These are phyloP conservation scores for Septoria petroselini DNA, from an alignment of 2,329 filamentous ascomycete species.

Conservation along the genomic window DNA sequence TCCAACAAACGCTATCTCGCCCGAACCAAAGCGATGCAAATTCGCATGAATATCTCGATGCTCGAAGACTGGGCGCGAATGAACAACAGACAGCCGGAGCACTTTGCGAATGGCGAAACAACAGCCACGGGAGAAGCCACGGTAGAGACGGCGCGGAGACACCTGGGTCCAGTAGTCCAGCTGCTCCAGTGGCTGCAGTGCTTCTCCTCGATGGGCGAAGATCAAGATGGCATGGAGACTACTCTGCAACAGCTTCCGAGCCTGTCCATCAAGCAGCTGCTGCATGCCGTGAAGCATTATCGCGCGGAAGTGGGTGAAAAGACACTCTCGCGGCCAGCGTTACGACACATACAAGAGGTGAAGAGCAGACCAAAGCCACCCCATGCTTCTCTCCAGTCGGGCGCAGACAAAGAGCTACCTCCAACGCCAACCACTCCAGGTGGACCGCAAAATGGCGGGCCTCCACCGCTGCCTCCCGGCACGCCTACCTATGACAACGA, in stretches of 20 bases:
- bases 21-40: conserved; percentile 98
- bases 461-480: conserved; percentile 26
- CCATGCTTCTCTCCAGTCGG: conserved; percentile 15
- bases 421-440: conserved; percentile 20
- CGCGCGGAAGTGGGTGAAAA: conserved; percentile 94
- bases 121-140: conserved; percentile 81
- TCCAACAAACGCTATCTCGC: conserved; percentile 91
- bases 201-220: conserved; percentile 89
- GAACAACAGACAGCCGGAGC: conserved; percentile 92
- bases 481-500: conserved; percentile 53
- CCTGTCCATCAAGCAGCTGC: conserved; percentile 80
- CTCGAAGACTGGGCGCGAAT: conserved; percentile 92
- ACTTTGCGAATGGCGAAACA: conserved; percentile 90
- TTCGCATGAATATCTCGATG: conserved; percentile 95
- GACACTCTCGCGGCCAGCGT: conserved; percentile 78
- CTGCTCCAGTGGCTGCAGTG: conserved; percentile 96
- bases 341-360: conserved; percentile 78
- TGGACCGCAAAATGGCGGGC: conserved; percentile 23
- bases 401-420: conserved; percentile 13
- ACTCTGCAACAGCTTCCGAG: conserved; percentile 86
- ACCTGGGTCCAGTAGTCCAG: conserved; percentile 87
- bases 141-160: conserved; percentile 75
- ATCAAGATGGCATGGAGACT: conserved; percentile 80
- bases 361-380: conserved; percentile 55
- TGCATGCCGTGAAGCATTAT: conserved; percentile 91